Conservation (phyloP, 257 asterid genomes). For the Galeopsis tetrahit region DNA sequence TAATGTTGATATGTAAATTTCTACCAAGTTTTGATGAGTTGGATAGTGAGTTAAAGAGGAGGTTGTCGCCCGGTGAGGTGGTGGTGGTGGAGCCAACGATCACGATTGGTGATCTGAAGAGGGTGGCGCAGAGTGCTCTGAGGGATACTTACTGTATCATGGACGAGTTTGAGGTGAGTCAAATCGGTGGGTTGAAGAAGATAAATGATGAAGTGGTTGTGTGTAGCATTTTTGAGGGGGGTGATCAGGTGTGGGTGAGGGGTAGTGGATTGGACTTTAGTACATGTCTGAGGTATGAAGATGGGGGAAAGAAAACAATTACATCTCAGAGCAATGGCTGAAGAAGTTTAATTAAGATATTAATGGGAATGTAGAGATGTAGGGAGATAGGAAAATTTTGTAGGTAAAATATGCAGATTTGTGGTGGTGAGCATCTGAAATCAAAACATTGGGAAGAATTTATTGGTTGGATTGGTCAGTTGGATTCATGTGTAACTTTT, state of each 20-base stretch:
- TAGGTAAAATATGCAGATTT: conserved; percentile 15
- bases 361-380: neutral
- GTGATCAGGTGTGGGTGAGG: conserved; percentile 70
- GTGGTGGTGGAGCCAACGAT: conserved; percentile 55
- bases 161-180: conserved; percentile 65
- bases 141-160: conserved; percentile 72
- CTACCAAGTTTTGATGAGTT: conserved; percentile 81
- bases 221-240: conserved; percentile 39
- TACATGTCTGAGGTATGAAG: conserved; percentile 67
- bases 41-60: conserved; percentile 56
- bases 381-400: conserved; percentile 21
- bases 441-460: neutral
- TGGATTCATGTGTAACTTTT: too few relatives aligned
- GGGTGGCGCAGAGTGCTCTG: conserved; percentile 62
- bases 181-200: conserved; percentile 70
- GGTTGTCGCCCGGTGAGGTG: conserved; percentile 69
- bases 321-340: neutral
- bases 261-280: conserved; percentile 64
- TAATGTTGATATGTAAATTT: conserved; percentile 61
- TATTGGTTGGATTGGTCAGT: neutral
- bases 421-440: neutral
- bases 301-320: conserved; percentile 37
- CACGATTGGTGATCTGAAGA: conserved; percentile 58
- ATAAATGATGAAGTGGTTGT: conserved; percentile 56
- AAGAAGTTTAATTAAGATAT: neutral